Base-by-base conservation (phyloP, 768 basidiomycete genomes). In the Psilocybe cubensis region DNA sequence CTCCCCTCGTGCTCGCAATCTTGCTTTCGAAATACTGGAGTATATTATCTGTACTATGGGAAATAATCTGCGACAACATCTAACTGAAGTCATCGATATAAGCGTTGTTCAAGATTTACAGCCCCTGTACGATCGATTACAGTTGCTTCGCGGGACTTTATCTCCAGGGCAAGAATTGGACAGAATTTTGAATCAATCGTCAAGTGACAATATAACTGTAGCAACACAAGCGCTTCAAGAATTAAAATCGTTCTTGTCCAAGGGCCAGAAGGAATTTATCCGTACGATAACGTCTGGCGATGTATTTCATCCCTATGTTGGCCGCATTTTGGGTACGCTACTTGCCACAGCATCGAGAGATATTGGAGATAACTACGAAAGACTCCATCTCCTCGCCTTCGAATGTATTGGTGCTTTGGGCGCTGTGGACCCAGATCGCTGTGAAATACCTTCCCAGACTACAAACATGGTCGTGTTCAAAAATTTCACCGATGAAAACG, bases 381-480 rank as follows among this genome's bases (percentile, higher is more conserved):
- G 78, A 1, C 66, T 94, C 8, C 86, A 87, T 17, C 74, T 84
- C 41, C 71, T 91, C 18, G 89, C 94, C 0, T 95, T 89, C 66
- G 92, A 97, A 67, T 97, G 93, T 68, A 85, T 98, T 54, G 94
- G 96, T 1, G 83, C 92, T 20, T 74, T 98, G 11, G 97, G 97
- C 5, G 97, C 97, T 2, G 81, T 96, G 17, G 97, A 99, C 71
- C 96, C 96, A 0, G 96, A 98, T 76, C 83, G 97, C 47, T 90
- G 91, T 65, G 89, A 92, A 60, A 78, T 93, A 18, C 74, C 76
- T 1, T 69, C 79, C 27, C 74, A 72, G 33, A 87, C 89, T 59
- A 71, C 82, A 2, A 80, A 81, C 42, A 88, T 91, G 74, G 81
- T 94, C 44, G 80, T 98, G 46, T 76, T 86, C 58, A 83, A 81